Base-by-base conservation (phyloP, 1,284 basidiomycete species). In the Marasmius fiardii region DNA sequence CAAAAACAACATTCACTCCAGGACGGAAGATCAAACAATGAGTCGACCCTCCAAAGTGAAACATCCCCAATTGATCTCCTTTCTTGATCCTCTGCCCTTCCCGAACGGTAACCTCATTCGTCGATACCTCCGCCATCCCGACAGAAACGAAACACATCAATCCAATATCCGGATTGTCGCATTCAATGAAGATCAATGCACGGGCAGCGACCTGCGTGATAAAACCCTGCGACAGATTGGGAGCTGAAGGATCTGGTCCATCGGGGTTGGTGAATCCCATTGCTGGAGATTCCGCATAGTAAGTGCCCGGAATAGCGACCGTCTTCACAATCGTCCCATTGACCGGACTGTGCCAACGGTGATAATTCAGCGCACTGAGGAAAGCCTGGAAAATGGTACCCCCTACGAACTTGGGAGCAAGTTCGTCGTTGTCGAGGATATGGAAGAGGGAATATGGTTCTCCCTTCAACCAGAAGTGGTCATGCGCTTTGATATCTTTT, bases 381-480 rank as follows among this genome's bases (percentile, higher is more conserved):
- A 78, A 83, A 0, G 75, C 79, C 59, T 85, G 83, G 60, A 75
- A 82, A 50, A 84, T 68, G 0, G 80, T 78, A 1, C 81, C 80
- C 1, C 77, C 79, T 4, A 71, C 65, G 56, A 83, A 83, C 43
- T 5, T 63, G 23, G 11, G 0, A 2, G 58, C 48, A 44, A 64
- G 53, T 1, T 59, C 52, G 55, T 68, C 61, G 28, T 56, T 54
- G 33, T 68, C 60, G 20, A 77, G 65, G 59, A 77, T 71, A 44
- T 74, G 65, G 28, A 52, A 58, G 37, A 76, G 63, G 3, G 74
- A 77, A 61, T 73, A 73, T 0, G 66, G 60, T 24, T 68, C 61
- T 26, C 61, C 65, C 52, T 72, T 71, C 53, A 72, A 48, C 67
- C 67, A 73, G 55, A 72, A 70, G 16, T 61, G 26, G 48, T 70